These are phyloP conservation scores for Coemansia sp. DNA, from an alignment of 192 early-diverging fungal species.

Conservation along the genomic window DNA sequence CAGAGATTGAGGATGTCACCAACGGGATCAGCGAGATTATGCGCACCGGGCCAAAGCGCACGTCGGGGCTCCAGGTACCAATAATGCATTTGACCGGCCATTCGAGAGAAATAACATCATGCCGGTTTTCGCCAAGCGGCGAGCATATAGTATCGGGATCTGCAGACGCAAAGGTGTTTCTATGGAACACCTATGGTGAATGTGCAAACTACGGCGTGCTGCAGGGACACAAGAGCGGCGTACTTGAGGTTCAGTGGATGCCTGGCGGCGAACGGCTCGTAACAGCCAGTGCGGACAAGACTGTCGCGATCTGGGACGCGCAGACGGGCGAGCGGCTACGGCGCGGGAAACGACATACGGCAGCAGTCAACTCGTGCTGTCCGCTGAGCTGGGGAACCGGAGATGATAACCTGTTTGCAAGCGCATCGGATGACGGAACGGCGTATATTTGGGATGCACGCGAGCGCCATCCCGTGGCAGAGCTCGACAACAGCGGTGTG, in stretches of 20 bases:
- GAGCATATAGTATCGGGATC: conserved; percentile 80
- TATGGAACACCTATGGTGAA: conserved; percentile 95
- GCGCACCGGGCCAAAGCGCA: conserved; percentile 54
- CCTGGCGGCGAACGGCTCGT: conserved; percentile 75
- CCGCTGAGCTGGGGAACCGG: conserved; percentile 62
- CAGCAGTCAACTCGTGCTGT: conserved; percentile 80
- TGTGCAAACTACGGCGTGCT: conserved; percentile 85
- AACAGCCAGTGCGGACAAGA: conserved; percentile 81
- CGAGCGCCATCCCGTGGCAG: conserved; percentile 61
- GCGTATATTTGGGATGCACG: conserved; percentile 77
- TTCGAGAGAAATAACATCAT: conserved; percentile 76
- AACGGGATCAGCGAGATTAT: conserved; percentile 7
- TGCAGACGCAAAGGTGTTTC: conserved; percentile 78
- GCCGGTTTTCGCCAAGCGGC: conserved; percentile 85
- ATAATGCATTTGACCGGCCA: conserved; percentile 88
- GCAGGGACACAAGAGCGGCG: conserved; percentile 80
- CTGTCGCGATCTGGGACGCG: conserved; percentile 81
- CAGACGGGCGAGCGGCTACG: conserved; percentile 80
- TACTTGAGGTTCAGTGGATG: conserved; percentile 92
- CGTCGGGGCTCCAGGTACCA: conserved; percentile 77
- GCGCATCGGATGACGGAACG: conserved; percentile 82
- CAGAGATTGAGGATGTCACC: conserved; percentile 1
- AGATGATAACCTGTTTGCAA: conserved; percentile 71
- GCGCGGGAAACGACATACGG: conserved; percentile 76
- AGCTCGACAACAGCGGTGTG: conserved; percentile 56